Base-by-base conservation (phyloP, 2,329 filamentous ascomycete genomes). In the Phialocephala subalpina region DNA sequence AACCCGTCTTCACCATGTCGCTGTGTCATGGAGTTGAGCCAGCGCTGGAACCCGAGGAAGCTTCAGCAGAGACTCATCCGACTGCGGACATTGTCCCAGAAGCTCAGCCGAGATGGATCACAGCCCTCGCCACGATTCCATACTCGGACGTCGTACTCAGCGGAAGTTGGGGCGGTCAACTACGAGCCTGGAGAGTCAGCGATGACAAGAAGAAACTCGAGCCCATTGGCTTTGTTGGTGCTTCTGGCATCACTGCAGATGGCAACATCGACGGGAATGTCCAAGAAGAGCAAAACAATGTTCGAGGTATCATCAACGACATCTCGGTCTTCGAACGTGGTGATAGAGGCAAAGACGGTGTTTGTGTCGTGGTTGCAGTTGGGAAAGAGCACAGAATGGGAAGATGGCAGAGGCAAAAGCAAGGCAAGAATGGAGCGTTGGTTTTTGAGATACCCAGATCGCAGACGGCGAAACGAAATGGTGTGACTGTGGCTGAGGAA, bases 141-240 rank as follows among this genome's bases (percentile, higher is more conserved):
- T 97, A 94, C 78, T 95, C 93, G 5, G 94, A 99, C 75, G 82
- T 97, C 59, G 88, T 99, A 64, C 83, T 99, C 59, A 97, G 90
- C 70, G 96, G 95, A 36, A 97, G 93, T 79, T 99, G 95, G 94
- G 96, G 97, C 76, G 96, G 96, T 2, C 89, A 87, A 78, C 85
- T 99, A 65, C 86, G 95, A 58, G 90, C 90, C 5, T 99, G 96
- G 96, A 89, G 86, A 67, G 84, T 99, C 22, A 91, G 89, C 61
- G 88, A 92, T 49, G 95, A 97, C 77, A 96, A 94, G 80, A 88
- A 87, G 77, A 89, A 85, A 69, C 86, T 99, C 53, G 90, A 96
- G 74, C 80, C 87, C 0, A 79, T 93, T 8, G 94, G 93, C 1
- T 83, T 88, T 1, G 81, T 96, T 35, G 90, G 70, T 2, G 42